Percentiles rank a stretch among this genome's conserved stretches.
Evolutionary conservation across 345 rosid genomes (phyloP).

Genomic region (Schrenkiella parvula): DNA sequence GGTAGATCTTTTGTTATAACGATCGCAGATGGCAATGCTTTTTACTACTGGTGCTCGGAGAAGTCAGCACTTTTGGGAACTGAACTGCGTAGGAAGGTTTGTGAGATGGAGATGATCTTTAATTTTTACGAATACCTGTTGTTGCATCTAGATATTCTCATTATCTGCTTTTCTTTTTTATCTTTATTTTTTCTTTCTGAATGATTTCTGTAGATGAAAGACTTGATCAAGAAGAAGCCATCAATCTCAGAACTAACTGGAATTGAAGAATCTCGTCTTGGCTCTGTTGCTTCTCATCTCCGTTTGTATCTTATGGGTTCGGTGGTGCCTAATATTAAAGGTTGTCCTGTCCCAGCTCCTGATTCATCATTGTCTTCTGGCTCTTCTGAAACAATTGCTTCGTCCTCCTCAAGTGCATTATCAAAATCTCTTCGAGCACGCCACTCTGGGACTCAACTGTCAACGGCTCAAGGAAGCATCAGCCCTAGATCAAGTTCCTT

Average conservation of each 20-base stretch:
- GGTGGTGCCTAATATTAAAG: constrained; percentile 34
- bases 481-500: constrained; percentile 82
- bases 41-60: constrained; percentile 95
- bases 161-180: neutral
- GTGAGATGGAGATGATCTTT: neutral
- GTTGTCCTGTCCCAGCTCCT: constrained; percentile 21
- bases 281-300: constrained; percentile 79
- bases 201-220: constrained; percentile 59
- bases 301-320: constrained; percentile 76
- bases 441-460: constrained; percentile 43
- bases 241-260: constrained; percentile 89
- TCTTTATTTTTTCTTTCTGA: neutral
- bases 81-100: constrained; percentile 87
- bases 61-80: constrained; percentile 76
- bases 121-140: neutral
- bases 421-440: constrained; percentile 49
- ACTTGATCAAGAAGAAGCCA: constrained; percentile 75
- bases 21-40: constrained; percentile 45
- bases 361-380: constrained; percentile 11
- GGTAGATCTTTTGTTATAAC: constrained; percentile 79
- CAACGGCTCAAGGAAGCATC: constrained; percentile 64
- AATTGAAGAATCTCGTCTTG: constrained; percentile 80
- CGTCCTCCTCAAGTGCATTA: constrained; percentile 26
- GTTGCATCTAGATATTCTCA: constrained; percentile 3
- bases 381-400: constrained; percentile 11